Conservation (phyloP, 164 flowering plant genomes). For the Annona squamosa region DNA sequence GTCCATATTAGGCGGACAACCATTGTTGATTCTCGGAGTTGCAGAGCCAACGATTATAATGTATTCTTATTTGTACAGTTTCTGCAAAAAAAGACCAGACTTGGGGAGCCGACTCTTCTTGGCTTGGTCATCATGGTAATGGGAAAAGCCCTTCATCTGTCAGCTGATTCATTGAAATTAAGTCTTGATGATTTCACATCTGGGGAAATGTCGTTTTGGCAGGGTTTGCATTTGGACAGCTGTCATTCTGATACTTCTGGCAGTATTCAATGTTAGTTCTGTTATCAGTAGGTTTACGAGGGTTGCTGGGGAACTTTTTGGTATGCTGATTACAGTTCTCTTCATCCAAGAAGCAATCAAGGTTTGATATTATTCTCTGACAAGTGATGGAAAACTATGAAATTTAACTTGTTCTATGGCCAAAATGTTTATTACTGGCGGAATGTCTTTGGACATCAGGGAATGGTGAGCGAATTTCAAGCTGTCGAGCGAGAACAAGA, state of each 20-base stretch:
- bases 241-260: constrained; percentile 38
- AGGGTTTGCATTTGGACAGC: constrained; percentile 68
- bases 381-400: background rate
- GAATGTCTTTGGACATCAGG: constrained; percentile 23
- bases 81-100: constrained; percentile 27
- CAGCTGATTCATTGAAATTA: background rate
- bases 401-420: background rate
- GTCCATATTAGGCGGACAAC: constrained; percentile 58
- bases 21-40: constrained; percentile 51
- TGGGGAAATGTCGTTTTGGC: background rate
- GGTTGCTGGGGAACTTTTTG: constrained; percentile 60
- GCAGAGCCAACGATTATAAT: constrained; percentile 69
- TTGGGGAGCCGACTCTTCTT: constrained; percentile 38
- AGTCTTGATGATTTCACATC: too few species aligned
- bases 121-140: constrained; percentile 63
- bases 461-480: constrained; percentile 37
- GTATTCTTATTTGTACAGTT: constrained; percentile 50
- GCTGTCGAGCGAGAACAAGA: constrained; percentile 23
- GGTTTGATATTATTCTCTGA: constrained; percentile 18
- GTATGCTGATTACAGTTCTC: constrained; percentile 48
- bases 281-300: constrained; percentile 48
- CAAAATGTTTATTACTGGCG: too few species aligned
- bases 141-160: background rate
- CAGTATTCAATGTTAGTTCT: constrained; percentile 48
- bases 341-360: constrained; percentile 50